Evolutionary conservation across 1,284 basidiomycete species (phyloP), one percentile per base, ranked within the genome.

Genomic region (Moesziomyces antarcticus): DNA sequence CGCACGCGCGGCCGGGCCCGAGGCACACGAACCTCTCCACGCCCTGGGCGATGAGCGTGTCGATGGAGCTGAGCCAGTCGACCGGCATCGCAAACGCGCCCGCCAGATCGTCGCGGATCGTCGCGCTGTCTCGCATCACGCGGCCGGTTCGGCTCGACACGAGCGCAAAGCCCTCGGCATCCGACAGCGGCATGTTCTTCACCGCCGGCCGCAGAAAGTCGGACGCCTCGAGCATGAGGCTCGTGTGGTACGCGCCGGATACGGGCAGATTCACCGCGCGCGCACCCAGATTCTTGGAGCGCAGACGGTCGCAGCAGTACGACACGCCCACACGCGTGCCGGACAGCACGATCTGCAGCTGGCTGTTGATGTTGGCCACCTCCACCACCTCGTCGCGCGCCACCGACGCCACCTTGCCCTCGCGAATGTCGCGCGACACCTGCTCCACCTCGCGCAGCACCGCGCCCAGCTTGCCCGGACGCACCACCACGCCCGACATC

Each of bases 181-280:
- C 65, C 22, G 68, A 64, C 7, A 84, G 64, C 0, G 82, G 82
- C 59, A 84, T 65, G 21, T 70, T 46, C 30, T 73, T 65, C 33
- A 84, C 70, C 0, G 77, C 64, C 0, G 69, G 67, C 4, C 66
- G 56, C 37, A 80, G 70, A 14, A 70, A 58, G n/a, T 78, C 64
- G 18, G 63, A 69, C 1, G 79, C 82, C 5, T 65, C 71, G 13
- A 43, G 18, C 74, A 83, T 80, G 25, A 84, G 63, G 14, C 68
- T 72, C 14, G 81, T 81, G 45, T 82, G 79, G 53, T 81, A 84
- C 3, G 82, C 81, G 0, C 81, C 82, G 2, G 77, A 75, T 1
- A 83, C 80, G 25, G 82, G 82, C 22, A 84, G 49, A 35, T 84
- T 84, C 44, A 82, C 82, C 3, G 82, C 82, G 6, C 80, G 68